These are phyloP conservation scores for Cenchrus purpureus DNA, from an alignment of 176 grass and related monocot genomes.

Conservation along the genomic window DNA sequence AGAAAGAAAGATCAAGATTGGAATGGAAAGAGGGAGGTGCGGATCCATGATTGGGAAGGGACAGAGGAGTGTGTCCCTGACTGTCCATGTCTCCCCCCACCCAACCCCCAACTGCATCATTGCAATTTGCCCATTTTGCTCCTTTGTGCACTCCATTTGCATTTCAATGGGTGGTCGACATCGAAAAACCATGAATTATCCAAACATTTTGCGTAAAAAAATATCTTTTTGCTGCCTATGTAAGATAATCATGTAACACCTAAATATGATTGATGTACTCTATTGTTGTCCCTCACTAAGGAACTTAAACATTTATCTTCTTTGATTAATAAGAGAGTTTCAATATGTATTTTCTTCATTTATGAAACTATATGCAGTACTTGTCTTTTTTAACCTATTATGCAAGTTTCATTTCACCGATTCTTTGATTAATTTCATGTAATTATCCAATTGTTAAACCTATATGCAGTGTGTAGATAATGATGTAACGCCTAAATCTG, in stretches of 20 bases:
- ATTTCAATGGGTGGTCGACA: background rate
- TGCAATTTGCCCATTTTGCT: slow-evolving; percentile 10
- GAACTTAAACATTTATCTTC: background rate
- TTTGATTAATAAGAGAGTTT: background rate
- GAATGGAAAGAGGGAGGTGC: background rate
- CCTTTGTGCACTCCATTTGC: background rate
- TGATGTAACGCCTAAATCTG: background rate
- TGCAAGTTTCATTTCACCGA: background rate
- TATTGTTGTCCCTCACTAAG: background rate
- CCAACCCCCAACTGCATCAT: slow-evolving; percentile 2
- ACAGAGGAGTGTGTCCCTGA: slow-evolving; percentile 41
- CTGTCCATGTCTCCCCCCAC: slow-evolving; percentile 41
- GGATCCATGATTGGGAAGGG: slow-evolving; percentile 46
- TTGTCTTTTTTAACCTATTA: background rate
- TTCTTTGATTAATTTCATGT: background rate
- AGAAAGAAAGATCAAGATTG: slow-evolving; percentile 1
- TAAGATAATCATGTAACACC: too few relatives aligned
- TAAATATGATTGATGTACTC: background rate
- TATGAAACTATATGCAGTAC: background rate
- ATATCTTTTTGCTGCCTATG: background rate
- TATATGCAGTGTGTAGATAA: too few relatives aligned
- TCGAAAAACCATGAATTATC: background rate
- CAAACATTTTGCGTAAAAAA: background rate
- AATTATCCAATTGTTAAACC: background rate
- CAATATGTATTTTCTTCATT: background rate